Base-by-base conservation (phyloP, 179 eudicot genomes). In the Silene noctiflora region DNA sequence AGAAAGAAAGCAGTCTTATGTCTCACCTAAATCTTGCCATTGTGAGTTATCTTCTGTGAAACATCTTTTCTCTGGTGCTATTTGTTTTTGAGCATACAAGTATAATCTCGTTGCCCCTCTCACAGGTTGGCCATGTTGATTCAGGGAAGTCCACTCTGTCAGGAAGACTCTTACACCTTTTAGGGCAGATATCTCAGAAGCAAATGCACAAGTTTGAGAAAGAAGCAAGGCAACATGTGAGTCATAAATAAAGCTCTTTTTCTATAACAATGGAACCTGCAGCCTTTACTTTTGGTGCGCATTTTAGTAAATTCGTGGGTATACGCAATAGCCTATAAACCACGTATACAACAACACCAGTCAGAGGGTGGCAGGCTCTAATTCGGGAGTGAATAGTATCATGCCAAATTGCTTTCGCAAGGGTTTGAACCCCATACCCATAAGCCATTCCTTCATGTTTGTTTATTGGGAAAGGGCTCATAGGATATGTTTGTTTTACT, bases 91-190 rank as follows among this genome's bases (percentile, higher is more conserved):
- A 53, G 53, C 22, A 60, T 12, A 31, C 24, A 71, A 25, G 35
- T 70, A 24, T 73, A 21, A 79, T 75, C 33, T 69, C 66, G 19
- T 68, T 79, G 65, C 33, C 73, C 46, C 16, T 76, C 35, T 58
- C 74, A 56, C 81, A 96, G 99, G 99, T 93, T 82, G 99, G 99
- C 73, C 98, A 96, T 89, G 99, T 96, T 72, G 99, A 96, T 85
- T 96, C 99, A 81, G 99, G 99, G 71, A 96, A 96, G 77, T 96
- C 99, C 46, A 96, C 98, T 59, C 89, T 96, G 72, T 91, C 98
- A 71, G 99, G 99, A 80, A 91, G 98, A 84, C 84, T 96, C 77
- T 87, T 96, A 48, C 97, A 93, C 78, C 94, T 96, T 56, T 82
- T 87, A 78, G 98, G 97, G 46, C 86, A 79, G 75, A 89, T 96